Evolutionary conservation across 2,329 filamentous ascomycete genomes (phyloP).

Genomic region (Ceratocystis alfenasii): DNA sequence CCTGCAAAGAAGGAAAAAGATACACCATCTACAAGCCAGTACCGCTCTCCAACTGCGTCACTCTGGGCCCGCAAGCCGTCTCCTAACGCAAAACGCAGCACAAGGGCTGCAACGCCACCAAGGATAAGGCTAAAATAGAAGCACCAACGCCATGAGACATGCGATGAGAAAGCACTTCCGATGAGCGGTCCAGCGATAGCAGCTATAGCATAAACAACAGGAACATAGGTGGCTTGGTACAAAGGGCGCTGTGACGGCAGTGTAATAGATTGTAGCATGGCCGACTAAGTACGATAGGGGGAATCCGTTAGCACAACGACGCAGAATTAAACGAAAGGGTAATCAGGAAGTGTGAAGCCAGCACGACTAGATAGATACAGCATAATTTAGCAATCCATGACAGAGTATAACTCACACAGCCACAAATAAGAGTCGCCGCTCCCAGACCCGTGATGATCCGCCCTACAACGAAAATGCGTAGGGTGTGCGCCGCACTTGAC

Average conservation of each 20-base stretch:
- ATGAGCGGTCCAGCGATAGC: conserved; percentile 26
- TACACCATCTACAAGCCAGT: conserved; percentile 20
- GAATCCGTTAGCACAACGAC: background rate
- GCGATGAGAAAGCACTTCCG: conserved; percentile 27
- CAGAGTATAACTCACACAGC: conserved; percentile 23
- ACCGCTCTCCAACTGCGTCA: background rate
- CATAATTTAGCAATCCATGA: background rate
- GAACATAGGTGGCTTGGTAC: conserved; percentile 28
- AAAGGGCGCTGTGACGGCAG: conserved; percentile 31
- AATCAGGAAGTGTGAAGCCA: background rate
- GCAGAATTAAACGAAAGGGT: background rate
- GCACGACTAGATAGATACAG: background rate
- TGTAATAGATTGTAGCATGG: conserved; percentile 27
- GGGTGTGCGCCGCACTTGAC: conserved; percentile 29
- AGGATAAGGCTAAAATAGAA: conserved; percentile 32
- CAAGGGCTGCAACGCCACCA: conserved; percentile 28
- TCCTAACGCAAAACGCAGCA: conserved; percentile 26
- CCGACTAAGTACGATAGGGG: conserved; percentile 11
- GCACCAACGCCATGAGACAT: conserved; percentile 31
- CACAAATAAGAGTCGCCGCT: conserved; percentile 30
- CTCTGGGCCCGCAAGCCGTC: conserved; percentile 7
- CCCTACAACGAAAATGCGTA: conserved; percentile 31
- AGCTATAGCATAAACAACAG: conserved; percentile 34
- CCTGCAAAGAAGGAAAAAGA: conserved; percentile 23
- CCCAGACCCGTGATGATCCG: conserved; percentile 32